phyloP scores from a whole-genome alignment of 352 stramenopile species.

The Globisporangium mamillatum region DNA sequence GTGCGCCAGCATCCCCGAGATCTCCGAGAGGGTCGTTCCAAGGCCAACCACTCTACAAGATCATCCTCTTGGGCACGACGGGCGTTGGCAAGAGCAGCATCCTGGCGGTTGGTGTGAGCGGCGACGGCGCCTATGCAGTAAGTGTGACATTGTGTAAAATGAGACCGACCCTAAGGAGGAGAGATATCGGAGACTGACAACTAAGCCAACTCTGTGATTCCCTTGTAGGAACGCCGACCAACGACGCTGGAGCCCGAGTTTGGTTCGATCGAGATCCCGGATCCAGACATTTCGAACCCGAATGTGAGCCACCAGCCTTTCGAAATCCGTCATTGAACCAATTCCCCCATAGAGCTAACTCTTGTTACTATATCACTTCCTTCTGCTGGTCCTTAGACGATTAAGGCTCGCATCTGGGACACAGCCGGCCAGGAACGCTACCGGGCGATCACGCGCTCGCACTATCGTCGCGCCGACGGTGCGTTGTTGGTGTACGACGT shows the following conservation, averaged over 20 bases:
- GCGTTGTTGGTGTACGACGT: slow-evolving; percentile 92
- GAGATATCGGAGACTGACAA: background rate
- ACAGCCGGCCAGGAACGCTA: slow-evolving; percentile 89
- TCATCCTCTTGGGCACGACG: slow-evolving; percentile 75
- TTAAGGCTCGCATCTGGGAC: slow-evolving; percentile 88
- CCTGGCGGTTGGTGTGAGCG: slow-evolving; percentile 57
- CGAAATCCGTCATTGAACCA: background rate
- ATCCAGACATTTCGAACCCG: slow-evolving; percentile 46
- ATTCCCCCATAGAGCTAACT: background rate
- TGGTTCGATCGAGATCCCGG: slow-evolving; percentile 57
- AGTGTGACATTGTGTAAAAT: background rate
- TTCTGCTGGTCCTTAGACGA: slow-evolving; percentile 23
- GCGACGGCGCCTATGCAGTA: slow-evolving; percentile 49
- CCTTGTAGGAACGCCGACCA: slow-evolving; percentile 41
- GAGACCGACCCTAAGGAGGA: background rate
- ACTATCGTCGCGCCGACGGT: slow-evolving; percentile 83
- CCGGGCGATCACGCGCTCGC: slow-evolving; percentile 84
- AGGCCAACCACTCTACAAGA: slow-evolving; percentile 53
- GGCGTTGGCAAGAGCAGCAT: slow-evolving; percentile 81
- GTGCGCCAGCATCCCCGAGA: slow-evolving; percentile 1
- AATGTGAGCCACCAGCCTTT: slow-evolving; percentile 22
- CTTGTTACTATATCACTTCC: background rate
- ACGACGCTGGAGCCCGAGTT: slow-evolving; percentile 78
- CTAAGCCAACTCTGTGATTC: background rate
- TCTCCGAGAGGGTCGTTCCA: slow-evolving; percentile 1